Conservation (phyloP, 2,329 filamentous ascomycete genomes). For the Sclerotinia glacialis region DNA sequence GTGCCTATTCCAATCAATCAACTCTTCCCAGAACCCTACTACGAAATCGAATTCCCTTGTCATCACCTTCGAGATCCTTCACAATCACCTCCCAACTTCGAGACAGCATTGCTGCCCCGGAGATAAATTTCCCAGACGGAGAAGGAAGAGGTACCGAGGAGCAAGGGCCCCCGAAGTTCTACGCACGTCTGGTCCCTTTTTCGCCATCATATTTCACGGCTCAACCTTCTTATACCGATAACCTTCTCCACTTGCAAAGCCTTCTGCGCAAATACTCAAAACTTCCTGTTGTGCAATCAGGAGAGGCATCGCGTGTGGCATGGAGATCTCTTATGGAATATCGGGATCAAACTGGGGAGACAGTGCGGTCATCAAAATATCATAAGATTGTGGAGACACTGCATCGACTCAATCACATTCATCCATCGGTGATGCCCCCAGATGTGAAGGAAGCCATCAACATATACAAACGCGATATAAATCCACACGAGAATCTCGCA, state of each 20-base stretch:
- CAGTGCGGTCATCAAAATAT: slow-evolving; percentile 74
- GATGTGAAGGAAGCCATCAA: slow-evolving; percentile 65
- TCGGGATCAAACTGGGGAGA: slow-evolving; percentile 66
- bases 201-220: slow-evolving; percentile 96
- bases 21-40: slow-evolving; percentile 21
- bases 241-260: slow-evolving; percentile 69
- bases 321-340: slow-evolving; percentile 82
- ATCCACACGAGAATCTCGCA: slow-evolving; percentile 63
- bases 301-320: slow-evolving; percentile 67
- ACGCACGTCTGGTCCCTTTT: slow-evolving; percentile 72
- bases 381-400: slow-evolving; percentile 71
- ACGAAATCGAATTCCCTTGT: slow-evolving; percentile 25
- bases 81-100: slow-evolving; percentile 34
- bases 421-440: slow-evolving; percentile 69
- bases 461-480: slow-evolving; percentile 71
- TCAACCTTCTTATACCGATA: slow-evolving; percentile 81
- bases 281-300: slow-evolving; percentile 65
- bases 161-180: slow-evolving; percentile 40
- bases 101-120: slow-evolving; percentile 45
- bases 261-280: slow-evolving; percentile 69
- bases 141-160: slow-evolving; percentile 30
- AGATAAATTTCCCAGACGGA: slow-evolving; percentile 43
- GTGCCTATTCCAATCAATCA: slow-evolving; percentile 26
- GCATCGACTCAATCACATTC: slow-evolving; percentile 79
- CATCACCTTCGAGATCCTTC: slow-evolving; percentile 32